Base-by-base conservation (phyloP, 345 rosid species). In the Euphorbia tirucalli region DNA sequence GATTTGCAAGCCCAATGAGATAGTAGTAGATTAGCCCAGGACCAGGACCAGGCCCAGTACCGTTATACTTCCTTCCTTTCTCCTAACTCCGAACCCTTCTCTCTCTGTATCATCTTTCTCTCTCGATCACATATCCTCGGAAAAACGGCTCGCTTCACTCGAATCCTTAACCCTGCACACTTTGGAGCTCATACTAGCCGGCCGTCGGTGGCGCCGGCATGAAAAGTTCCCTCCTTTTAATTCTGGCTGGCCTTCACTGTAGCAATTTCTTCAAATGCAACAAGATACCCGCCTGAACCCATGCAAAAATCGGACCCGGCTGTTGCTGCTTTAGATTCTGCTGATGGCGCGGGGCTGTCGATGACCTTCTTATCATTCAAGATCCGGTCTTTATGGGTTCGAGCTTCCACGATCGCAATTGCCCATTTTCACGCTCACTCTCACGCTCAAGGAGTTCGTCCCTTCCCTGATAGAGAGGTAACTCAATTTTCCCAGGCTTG, bases 381-480 rank as follows among this genome's bases (percentile, higher is more conserved):
- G 41, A 31, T 67, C 71, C 79, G 86, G 65, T 61, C 75, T 68
- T 71, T 73, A 27, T 81, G 87, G 90, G 80, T 87, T 74, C 90
- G 91, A 81, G 81, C 96, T 69, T 79, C 91, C 68, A 46, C 65
- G 37, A 65, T 83, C 63, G 77, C 79, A 79, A 74, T 81, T 68
- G 82, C 78, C 37, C 74, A 67, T 54, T 75, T 76, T 72, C 93
- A 89, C 72, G 24, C 63, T 32, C 88, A 89, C 72, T 24, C 63
- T 32, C 88, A 83, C 28, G 31, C 81, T 59, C 75, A 72, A 57
- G 88, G 88, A 71, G 71, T 76, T 75, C 85, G 81, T 75, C 70
- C 84, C 39, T 64, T 75, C 65, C 65, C 76, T 21, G 74, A 70
- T 24, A 74, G 65, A 25, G 87, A 76, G 73, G 83, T 46, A 30